Evolutionary conservation across 2,329 filamentous ascomycete species (phyloP), one percentile per base, ranked within the genome.

Genomic region (Paraconiothyrium sp.): DNA sequence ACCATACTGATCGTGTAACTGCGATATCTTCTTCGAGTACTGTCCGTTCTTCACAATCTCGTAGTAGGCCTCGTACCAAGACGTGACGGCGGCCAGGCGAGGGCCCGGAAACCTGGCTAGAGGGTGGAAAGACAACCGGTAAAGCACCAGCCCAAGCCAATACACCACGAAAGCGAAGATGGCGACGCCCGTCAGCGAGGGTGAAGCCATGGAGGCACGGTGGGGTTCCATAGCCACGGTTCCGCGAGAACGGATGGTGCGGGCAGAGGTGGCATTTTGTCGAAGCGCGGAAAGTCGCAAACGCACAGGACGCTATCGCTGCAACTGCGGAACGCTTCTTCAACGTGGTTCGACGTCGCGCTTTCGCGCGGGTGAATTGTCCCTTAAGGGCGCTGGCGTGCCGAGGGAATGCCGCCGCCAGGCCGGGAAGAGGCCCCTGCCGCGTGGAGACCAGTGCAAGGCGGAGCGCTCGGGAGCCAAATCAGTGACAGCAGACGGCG

Each of bases 51-150:
- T 59, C 14, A 72, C 58, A 30, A 78, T 73, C 54, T 78, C 76
- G 49, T 67, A 77, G 63, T 77, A 78, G 32, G 72, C 76, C 55
- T 78, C 75, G 54, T 77, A 78, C 71, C 69, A 76, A 24, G 64
- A 70, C 22, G 74, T 72, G 13, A 72, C 62, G 9, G 75, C 75
- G 11, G 75, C 76, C 14, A 72, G 55, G 34, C 56, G 69, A 1
- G 83, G 82, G 1, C 82, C 83, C 1, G 82, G 82, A 63, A 79
- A 82, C 47, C 76, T 77, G 47, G 77, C 71, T 2, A 84, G 73
- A 1, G 83, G 82, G 50, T 83, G 81, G 48, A 83, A 74, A 67
- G 76, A 81, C 22, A 81, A 71, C 58, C 76, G 75, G 65, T 83
- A 80, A 57, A 82, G 5, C 54, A 57, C 57, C 50, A 75, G 64